Conservation (phyloP, 345 rosid species). For the Syzygium aqueum region DNA sequence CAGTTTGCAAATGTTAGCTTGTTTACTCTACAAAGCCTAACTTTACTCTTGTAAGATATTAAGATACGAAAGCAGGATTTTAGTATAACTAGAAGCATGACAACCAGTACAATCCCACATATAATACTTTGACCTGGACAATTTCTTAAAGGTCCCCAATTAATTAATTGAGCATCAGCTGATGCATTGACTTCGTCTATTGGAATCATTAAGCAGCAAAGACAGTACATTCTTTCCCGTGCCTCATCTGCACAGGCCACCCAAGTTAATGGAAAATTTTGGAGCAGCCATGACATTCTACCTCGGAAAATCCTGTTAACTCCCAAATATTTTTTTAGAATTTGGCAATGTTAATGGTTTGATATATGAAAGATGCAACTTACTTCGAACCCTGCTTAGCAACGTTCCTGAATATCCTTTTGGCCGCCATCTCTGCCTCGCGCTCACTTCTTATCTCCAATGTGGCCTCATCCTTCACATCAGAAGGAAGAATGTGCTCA, state of each 20-base stretch:
- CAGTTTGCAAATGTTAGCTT: neutral
- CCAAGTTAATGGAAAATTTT: neutral
- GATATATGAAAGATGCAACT: neutral
- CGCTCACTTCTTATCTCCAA: slow-evolving; percentile 25
- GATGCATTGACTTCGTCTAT: neutral
- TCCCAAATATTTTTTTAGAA: neutral
- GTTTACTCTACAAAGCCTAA: neutral
- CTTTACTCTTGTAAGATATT: neutral
- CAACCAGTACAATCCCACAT: neutral
- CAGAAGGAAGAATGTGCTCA: slow-evolving; percentile 27
- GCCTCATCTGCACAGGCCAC: neutral
- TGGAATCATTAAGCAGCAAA: neutral
- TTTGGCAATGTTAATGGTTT: neutral
- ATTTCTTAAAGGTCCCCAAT: neutral
- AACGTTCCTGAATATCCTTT: slow-evolving; percentile 30
- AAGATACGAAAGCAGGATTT: neutral
- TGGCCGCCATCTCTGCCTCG: slow-evolving; percentile 36
- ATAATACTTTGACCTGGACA: neutral
- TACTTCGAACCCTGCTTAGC: slow-evolving; percentile 27
- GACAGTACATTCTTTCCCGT: no score
- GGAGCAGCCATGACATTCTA: neutral
- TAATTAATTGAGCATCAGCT: neutral
- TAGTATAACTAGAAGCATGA: neutral
- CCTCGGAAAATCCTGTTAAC: neutral
- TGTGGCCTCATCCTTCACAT: slow-evolving; percentile 23